Evolutionary conservation across 192 early-diverging fungal genomes (phyloP), one percentile per base, ranked within the genome.

Genomic region (Gonapodya sp.): DNA sequence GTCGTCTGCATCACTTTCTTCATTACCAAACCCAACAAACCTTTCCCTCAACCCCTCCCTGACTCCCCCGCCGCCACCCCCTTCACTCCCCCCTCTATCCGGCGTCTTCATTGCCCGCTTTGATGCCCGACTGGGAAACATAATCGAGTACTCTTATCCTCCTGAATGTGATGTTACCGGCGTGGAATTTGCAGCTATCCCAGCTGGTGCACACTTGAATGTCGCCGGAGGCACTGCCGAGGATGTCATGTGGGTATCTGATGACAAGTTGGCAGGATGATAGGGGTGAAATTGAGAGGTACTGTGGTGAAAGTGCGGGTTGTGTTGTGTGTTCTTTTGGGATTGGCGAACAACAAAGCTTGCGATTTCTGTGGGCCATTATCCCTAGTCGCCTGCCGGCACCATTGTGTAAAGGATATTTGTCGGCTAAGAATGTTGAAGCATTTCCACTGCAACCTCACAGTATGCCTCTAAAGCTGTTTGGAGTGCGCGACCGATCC

Each of bases 71-170:
- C 30, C 18, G 18, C 75, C 34, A 14, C 30, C 75, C 75, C 30
- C 75, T 33, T 16, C 75, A 33, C 75, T 77, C 8, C 75, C 75
- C 75, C 75, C 75, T 14, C 2, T 77, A 16, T 16, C 30, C 2
- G 75, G 18, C 18, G 75, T 77, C 18, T 77, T 77, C 31, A 33
- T 77, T 33, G 75, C 34, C 8, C 75, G 75, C 75, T 77, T 77
- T 33, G 75, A 77, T 33, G 34, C 75, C 18, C 18, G 34, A 2
- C 8, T 32, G 30, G 75, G 75, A 18, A 77, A 77, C 75, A 2
- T 34, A 33, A 8, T 77, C 75, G 75, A 77, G 75, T 77, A 34
- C 30, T 18, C 34, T 16, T 34, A 77, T 33, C 75, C 75, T 33
- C 30, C 18, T 16, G 75, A 34, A 8, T 18, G 30, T 8, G 75